Conservation (phyloP, 179 eudicot species). For the Sideroxylon spinosum region DNA sequence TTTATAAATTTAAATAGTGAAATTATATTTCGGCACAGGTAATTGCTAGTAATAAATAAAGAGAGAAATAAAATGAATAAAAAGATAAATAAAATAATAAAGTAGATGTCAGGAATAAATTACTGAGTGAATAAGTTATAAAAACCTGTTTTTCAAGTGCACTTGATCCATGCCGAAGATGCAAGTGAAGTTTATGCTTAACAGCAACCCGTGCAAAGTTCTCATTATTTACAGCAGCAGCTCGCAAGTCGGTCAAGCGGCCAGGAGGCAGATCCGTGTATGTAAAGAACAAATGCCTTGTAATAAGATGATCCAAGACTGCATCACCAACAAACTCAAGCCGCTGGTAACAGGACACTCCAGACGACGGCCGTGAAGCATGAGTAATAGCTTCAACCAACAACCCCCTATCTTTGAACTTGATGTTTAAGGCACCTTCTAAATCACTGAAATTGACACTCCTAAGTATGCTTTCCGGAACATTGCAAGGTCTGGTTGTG, state of each 20-base stretch:
- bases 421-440: constrained; percentile 64
- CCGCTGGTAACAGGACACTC: constrained; percentile 96
- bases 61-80: no score
- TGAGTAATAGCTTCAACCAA: constrained; percentile 95
- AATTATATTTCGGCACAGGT: no score
- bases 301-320: constrained; percentile 94
- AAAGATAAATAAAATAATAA: not conserved
- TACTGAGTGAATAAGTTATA: constrained; percentile 4
- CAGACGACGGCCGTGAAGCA: constrained; percentile 98
- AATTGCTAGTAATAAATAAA: no score
- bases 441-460: constrained; percentile 68
- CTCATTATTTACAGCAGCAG: constrained; percentile 99
- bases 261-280: constrained; percentile 98
- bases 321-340: constrained; percentile 99
- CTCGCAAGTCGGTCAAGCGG: constrained; percentile 94
- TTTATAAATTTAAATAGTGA: no score
- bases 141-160: constrained; percentile 94
- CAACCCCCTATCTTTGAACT: constrained; percentile 57
- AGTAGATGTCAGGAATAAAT: not conserved
- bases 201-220: constrained; percentile 98
- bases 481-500: constrained; percentile 42
- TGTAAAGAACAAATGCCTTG: constrained; percentile 82
- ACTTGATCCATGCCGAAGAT: constrained; percentile 91
- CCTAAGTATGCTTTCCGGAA: constrained; percentile 67
- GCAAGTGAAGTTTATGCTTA: constrained; percentile 82